Conservation (phyloP, 163 green algal genomes). For the Scenedesmus sp. region DNA sequence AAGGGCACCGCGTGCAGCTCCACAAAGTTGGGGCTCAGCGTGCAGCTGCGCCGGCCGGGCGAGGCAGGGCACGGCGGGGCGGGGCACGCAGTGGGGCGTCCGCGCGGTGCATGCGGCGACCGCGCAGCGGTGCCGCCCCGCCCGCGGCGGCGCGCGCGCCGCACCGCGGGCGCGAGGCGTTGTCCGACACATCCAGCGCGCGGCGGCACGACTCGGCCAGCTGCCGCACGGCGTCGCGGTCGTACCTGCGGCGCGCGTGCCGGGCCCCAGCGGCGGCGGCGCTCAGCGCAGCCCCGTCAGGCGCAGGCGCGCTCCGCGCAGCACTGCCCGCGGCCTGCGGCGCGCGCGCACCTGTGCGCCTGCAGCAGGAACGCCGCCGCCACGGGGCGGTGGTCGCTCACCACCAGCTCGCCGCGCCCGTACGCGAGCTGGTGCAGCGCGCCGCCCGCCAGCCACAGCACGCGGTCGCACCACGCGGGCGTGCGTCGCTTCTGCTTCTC, state of each 20-base stretch:
- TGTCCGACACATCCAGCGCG: slow-evolving; percentile 61
- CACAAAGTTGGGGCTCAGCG: slow-evolving; percentile 43
- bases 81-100: too few relatives aligned
- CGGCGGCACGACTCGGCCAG: slow-evolving; percentile 59
- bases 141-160: background rate
- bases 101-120: background rate
- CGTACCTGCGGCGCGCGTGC: slow-evolving; percentile 40
- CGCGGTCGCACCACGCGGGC: slow-evolving; percentile 87
- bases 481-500: slow-evolving; percentile 78
- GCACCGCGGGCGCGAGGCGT: slow-evolving; percentile 53
- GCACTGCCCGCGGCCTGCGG: background rate
- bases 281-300: too few relatives aligned
- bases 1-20: slow-evolving; percentile 53
- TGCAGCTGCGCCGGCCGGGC: slow-evolving; percentile 24
- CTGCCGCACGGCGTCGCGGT: slow-evolving; percentile 50
- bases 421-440: slow-evolving; percentile 70
- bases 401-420: slow-evolving; percentile 61
- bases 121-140: too few relatives aligned
- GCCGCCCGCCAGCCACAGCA: slow-evolving; percentile 67
- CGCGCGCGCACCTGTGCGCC: slow-evolving; percentile 46
- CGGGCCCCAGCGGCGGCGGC: too few relatives aligned
- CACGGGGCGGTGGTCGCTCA: slow-evolving; percentile 50
- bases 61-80: too few relatives aligned
- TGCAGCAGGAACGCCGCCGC: slow-evolving; percentile 49
- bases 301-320: slow-evolving; percentile 17